Conservation (phyloP, 768 basidiomycete species). For the Termitomyces sp. region DNA sequence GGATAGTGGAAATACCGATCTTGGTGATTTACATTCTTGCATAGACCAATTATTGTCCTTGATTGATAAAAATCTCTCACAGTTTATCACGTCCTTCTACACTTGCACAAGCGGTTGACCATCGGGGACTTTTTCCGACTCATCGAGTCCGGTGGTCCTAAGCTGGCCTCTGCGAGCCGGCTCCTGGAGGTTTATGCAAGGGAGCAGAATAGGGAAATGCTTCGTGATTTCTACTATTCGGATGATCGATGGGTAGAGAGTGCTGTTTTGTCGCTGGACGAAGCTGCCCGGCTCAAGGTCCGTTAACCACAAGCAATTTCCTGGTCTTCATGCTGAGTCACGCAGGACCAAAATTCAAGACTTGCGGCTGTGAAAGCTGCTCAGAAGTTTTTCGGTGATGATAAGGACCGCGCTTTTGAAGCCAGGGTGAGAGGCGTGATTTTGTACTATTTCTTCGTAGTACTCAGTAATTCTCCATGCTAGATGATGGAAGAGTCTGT, state of each 20-base stretch:
- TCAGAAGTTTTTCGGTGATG: conserved; percentile 91
- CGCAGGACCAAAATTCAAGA: conserved; percentile 68
- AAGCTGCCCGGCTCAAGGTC: conserved; percentile 66
- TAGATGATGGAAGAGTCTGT: conserved; percentile 91
- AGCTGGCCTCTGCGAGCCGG: conserved; percentile 67
- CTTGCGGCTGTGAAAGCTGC: conserved; percentile 73
- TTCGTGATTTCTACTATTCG: conserved; percentile 96
- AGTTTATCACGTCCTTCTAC: conserved; percentile 94
- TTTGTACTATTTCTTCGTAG: neutral
- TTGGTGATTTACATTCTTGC: conserved; percentile 46
- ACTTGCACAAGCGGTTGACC: conserved; percentile 75
- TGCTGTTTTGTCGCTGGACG: conserved; percentile 83
- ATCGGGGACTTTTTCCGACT: conserved; percentile 93
- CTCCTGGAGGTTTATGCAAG: conserved; percentile 87
- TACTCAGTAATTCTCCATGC: neutral
- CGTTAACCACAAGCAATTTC: conserved; percentile 2
- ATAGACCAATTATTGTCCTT: neutral
- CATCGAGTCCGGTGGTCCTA: conserved; percentile 83
- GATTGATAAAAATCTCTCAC: neutral
- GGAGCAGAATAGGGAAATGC: conserved; percentile 86
- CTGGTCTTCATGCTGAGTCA: neutral
- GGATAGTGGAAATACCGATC: conserved; percentile 92
- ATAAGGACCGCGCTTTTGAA: conserved; percentile 88
- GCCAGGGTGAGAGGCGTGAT: conserved; percentile 55
- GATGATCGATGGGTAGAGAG: conserved; percentile 94